phyloP scores from a whole-genome alignment of 2,329 filamentous ascomycete genomes.

The Aspergillus novofumigatus region DNA sequence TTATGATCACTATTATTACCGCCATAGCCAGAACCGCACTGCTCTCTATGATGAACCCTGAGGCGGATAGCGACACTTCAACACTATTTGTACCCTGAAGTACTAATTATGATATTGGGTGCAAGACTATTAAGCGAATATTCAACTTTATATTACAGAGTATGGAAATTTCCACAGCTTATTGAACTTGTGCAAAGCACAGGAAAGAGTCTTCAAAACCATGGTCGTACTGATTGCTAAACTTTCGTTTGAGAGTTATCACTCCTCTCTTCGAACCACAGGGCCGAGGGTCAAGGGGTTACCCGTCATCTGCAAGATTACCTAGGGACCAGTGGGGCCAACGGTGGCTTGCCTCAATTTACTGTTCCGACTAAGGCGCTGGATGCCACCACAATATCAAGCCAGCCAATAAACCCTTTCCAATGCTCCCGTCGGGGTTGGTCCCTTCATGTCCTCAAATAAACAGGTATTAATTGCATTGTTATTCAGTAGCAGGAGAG shows the following conservation, averaged over 20 bases:
- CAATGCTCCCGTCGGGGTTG: constrained; percentile 6
- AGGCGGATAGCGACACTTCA: not conserved
- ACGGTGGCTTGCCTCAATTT: constrained; percentile 17
- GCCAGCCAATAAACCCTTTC: constrained; percentile 1
- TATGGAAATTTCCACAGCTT: not conserved
- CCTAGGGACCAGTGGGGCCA: constrained; percentile 21
- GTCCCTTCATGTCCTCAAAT: not conserved
- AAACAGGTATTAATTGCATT: constrained; percentile 4
- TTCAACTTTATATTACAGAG: not conserved
- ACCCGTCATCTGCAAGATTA: constrained; percentile 23
- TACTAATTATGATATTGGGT: not conserved
- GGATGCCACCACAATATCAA: not conserved
- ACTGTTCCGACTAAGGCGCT: constrained; percentile 10
- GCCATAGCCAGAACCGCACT: constrained; percentile 10
- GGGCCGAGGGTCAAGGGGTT: constrained; percentile 3
- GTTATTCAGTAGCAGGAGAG: constrained; percentile 12
- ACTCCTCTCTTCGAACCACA: constrained; percentile 18
- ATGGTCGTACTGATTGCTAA: constrained; percentile 1
- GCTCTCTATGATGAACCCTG: not conserved
- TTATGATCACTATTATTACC: constrained; percentile 2
- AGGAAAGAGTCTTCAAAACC: not conserved
- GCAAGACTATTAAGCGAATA: not conserved
- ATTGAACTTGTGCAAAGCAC: not conserved
- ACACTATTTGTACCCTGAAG: not conserved
- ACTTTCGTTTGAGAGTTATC: constrained; percentile 1